phyloP scores from a whole-genome alignment of 805 yeast species.

The Barnettozyma sucrosica region DNA sequence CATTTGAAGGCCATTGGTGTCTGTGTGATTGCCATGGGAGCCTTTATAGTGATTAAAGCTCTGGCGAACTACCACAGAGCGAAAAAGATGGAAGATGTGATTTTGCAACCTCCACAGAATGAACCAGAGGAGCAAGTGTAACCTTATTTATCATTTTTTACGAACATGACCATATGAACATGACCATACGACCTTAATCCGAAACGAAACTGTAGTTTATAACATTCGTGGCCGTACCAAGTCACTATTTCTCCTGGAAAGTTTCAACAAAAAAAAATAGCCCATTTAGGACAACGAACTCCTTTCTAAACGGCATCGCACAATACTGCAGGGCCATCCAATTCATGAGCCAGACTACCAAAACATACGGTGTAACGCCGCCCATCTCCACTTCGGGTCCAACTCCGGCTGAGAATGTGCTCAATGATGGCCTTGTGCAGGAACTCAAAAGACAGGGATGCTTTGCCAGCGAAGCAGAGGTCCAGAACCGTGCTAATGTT shows the following conservation, averaged over 20 bases:
- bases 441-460: slow-evolving; percentile 82
- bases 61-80: slow-evolving; percentile 68
- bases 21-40: slow-evolving; percentile 61
- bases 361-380: slow-evolving; percentile 26
- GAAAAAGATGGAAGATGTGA: slow-evolving; percentile 65
- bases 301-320: neutral
- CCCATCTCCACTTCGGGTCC: slow-evolving; percentile 88
- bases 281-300: neutral
- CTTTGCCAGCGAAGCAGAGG: slow-evolving; percentile 82
- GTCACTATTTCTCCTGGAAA: neutral
- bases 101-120: slow-evolving; percentile 40
- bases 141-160: neutral
- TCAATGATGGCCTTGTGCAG: slow-evolving; percentile 70
- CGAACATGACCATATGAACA: neutral
- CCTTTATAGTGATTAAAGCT: slow-evolving; percentile 58
- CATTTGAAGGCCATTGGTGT: slow-evolving; percentile 42
- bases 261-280: neutral
- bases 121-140: slow-evolving; percentile 9
- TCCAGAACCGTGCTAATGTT: slow-evolving; percentile 74
- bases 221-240: neutral
- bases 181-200: neutral
- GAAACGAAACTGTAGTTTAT: neutral
- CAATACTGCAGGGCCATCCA: neutral
- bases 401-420: slow-evolving; percentile 65
- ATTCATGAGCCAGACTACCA: slow-evolving; percentile 9